Percentiles rank a stretch among this genome's conserved stretches.
Evolutionary conservation across 2,329 filamentous ascomycete species (phyloP).

Genomic region (Scortechinia acanthostroma): DNA sequence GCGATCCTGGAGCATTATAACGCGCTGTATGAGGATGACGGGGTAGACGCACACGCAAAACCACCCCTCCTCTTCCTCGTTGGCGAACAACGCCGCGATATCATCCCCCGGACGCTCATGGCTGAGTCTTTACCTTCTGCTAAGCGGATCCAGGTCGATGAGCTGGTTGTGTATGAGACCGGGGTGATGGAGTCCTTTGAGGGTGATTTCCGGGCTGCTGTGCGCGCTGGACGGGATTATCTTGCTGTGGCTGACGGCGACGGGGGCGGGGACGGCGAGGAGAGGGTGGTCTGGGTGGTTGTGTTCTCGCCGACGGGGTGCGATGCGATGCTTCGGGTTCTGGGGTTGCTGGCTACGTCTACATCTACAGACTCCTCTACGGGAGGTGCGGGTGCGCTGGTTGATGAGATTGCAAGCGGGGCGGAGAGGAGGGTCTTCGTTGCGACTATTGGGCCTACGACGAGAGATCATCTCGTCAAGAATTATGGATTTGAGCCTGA

Average conservation of each 20-base stretch:
- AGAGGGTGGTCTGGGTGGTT: slow-evolving; percentile 58
- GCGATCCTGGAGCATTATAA: slow-evolving; percentile 52
- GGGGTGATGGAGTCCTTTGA: slow-evolving; percentile 75
- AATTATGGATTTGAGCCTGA: slow-evolving; percentile 65
- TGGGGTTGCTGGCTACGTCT: slow-evolving; percentile 26
- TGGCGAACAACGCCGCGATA: slow-evolving; percentile 53
- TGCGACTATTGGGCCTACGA: slow-evolving; percentile 90
- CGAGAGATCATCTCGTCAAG: slow-evolving; percentile 63
- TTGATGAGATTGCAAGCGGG: slow-evolving; percentile 32
- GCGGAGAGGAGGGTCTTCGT: slow-evolving; percentile 45
- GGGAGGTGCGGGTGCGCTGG: slow-evolving; percentile 20
- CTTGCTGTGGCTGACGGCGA: not conserved
- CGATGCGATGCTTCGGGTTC: slow-evolving; percentile 45
- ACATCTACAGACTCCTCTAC: not conserved
- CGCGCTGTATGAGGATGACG: slow-evolving; percentile 9
- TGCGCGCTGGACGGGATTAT: slow-evolving; percentile 33
- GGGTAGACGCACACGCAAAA: slow-evolving; percentile 24
- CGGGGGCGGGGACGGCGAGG: not conserved
- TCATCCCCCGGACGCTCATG: slow-evolving; percentile 53
- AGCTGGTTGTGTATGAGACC: slow-evolving; percentile 61
- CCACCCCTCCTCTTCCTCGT: slow-evolving; percentile 51
- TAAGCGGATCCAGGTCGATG: slow-evolving; percentile 38
- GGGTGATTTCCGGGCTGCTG: slow-evolving; percentile 46
- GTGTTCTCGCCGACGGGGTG: slow-evolving; percentile 66
- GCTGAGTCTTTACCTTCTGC: slow-evolving; percentile 21